A percentile compares a stretch with the other conserved stretches of the same genome.
Conservation (phyloP, 768 basidiomycete genomes). For the Lactarius vividus region DNA sequence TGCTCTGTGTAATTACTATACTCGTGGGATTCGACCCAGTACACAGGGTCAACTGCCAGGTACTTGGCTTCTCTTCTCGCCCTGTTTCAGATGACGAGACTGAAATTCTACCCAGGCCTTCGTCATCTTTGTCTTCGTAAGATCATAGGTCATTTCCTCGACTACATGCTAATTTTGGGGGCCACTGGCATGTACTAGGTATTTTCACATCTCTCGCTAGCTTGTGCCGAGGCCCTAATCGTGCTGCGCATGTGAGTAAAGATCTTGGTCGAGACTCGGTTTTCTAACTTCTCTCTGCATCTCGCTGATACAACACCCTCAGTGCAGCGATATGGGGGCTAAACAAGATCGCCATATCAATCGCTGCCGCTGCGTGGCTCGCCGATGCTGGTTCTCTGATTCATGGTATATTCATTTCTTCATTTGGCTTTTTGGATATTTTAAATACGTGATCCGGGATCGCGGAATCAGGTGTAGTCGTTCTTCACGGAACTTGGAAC, state of each 20-base stretch:
- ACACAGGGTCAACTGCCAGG: neutral
- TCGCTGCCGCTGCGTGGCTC: neutral
- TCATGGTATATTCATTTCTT: neutral
- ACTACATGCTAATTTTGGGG: neutral
- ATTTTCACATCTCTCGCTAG: constrained; percentile 1
- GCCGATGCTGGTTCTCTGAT: neutral
- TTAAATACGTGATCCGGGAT: neutral
- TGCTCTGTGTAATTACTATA: neutral
- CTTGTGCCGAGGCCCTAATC: constrained; percentile 12
- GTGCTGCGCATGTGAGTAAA: constrained; percentile 22
- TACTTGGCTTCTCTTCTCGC: neutral
- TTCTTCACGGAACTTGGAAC: neutral
- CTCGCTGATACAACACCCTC: neutral
- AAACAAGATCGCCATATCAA: constrained; percentile 1
- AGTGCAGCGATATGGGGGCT: constrained; percentile 13
- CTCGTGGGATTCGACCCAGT: neutral
- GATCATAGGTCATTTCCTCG: neutral
- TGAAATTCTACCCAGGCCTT: neutral
- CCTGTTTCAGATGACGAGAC: neutral
- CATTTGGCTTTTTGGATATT: neutral
- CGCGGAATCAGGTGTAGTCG: neutral
- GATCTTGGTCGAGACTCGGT: no score
- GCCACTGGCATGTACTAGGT: neutral
- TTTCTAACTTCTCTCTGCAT: neutral
- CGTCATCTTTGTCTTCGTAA: neutral